Base-by-base conservation (phyloP, 2,329 filamentous ascomycete genomes). In the Fusarium chlamydosporum region DNA sequence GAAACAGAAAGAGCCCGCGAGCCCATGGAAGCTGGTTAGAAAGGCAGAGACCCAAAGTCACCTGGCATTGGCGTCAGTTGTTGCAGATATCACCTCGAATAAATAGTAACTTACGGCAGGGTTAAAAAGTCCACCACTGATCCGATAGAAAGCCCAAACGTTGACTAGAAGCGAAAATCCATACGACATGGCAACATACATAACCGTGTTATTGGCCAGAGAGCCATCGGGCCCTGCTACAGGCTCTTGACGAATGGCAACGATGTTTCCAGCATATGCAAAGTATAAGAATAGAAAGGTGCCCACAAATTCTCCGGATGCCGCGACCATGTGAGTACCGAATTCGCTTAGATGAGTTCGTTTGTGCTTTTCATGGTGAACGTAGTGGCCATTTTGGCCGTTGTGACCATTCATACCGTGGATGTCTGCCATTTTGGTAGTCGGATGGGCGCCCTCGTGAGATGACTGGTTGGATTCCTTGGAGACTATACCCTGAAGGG, bases 71-170 rank as follows among this genome's bases (percentile, higher is more conserved):
- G 9, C 3, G 41, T 62, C 6, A 61, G 38, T 5, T 5, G 2
- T 6, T 10, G 1, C 3, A n/a, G 4, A 6, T 26, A 12, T 6
- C 11, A 3, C 7, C 20, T 4, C 6, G 3, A 20, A 7, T 2
- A 6, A 7, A 18, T 1, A 2, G 13, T 12, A 16, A 20, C 67
- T 42, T 66, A 71, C 71, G 15, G 71, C 71, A 4, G 71, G 82
- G 58, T 83, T 83, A 60, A 83, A 83, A 42, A 82, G 73, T 12
- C 82, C 82, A 23, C 82, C 82, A 12, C 81, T 84, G 16, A 87
- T 80, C 23, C 85, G 79, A 70, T 81, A 87, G 67, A 86, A 87
- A 2, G 83, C 78, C 84, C 84, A 87, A 3, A 84, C 84, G 34
- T 83, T 86, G n/a, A 84, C 82, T 2, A 81, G 75, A 18, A 87